Evolutionary conservation across 441 rosid genomes (phyloP).

Genomic region (Arabidopsis hybrid): DNA sequence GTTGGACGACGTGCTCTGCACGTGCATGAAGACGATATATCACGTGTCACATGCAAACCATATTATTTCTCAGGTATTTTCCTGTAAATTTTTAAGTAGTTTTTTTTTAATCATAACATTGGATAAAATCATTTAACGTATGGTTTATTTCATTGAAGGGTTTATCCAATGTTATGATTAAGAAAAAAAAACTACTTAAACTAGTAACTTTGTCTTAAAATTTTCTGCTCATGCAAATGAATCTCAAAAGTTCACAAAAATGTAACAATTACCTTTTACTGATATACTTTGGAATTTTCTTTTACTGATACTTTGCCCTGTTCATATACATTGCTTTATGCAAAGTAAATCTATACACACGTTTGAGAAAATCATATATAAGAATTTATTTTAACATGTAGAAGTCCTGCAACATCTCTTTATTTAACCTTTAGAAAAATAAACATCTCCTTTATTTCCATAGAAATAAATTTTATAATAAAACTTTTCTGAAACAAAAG

Average conservation of each 20-base stretch:
- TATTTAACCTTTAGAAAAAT: background rate
- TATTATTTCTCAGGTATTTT: background rate
- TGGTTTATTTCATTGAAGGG: too few species aligned
- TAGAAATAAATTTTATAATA: too few species aligned
- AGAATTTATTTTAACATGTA: slow-evolving; percentile 22
- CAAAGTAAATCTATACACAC: slow-evolving; percentile 18
- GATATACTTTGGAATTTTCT: slow-evolving; percentile 20
- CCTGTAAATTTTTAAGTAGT: background rate
- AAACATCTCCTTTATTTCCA: too few species aligned
- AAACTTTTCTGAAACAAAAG: too few species aligned
- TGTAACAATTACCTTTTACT: background rate
- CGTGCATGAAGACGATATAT: slow-evolving; percentile 21
- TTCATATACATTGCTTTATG: slow-evolving; percentile 33
- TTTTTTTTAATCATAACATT: background rate
- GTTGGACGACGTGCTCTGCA: slow-evolving; percentile 18
- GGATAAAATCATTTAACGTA: background rate
- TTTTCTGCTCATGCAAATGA: background rate
- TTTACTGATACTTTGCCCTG: slow-evolving; percentile 38
- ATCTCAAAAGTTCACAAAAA: background rate
- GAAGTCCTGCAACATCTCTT: background rate
- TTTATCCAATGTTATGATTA: too few species aligned
- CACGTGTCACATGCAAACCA: slow-evolving; percentile 38
- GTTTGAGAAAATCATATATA: background rate
- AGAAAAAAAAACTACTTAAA: too few species aligned
- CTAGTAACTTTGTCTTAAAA: too few species aligned